A percentile compares a stretch with the other conserved stretches of the same genome.
Evolutionary conservation across 163 green algal genomes (phyloP).

Genomic region (Trebouxia gelatinosa): DNA sequence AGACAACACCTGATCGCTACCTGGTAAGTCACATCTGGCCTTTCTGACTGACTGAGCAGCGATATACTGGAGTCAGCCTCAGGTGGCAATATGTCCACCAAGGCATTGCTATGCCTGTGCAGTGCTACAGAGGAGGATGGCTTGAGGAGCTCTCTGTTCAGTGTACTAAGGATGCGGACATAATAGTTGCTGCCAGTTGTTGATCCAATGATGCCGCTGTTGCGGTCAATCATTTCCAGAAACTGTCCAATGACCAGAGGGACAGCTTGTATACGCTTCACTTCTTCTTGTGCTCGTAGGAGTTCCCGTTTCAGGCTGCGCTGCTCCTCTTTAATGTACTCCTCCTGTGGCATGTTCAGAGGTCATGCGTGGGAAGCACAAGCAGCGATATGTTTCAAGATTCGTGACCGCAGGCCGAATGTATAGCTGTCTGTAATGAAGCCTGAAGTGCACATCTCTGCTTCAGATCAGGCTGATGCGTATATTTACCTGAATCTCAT

Average conservation of each 20-base stretch:
- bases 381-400: neutral
- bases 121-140: slow-evolving; percentile 92
- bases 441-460: neutral
- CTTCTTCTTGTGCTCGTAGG: slow-evolving; percentile 95
- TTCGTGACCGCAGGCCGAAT: neutral
- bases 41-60: slow-evolving; percentile 90
- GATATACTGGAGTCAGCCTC: slow-evolving; percentile 98
- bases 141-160: slow-evolving; percentile 97
- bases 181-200: slow-evolving; percentile 93
- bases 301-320: slow-evolving; percentile 97
- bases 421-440: neutral
- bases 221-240: slow-evolving; percentile 97
- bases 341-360: slow-evolving; percentile 72
- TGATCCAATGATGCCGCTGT: slow-evolving; percentile 96
- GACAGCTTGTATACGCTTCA: slow-evolving; percentile 96
- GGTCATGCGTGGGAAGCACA: neutral
- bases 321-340: slow-evolving; percentile 99
- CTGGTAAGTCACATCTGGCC: slow-evolving; percentile 94
- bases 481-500: slow-evolving; percentile 87
- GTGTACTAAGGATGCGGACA: slow-evolving; percentile 82
- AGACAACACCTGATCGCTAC: no score
- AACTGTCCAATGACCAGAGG: slow-evolving; percentile 99
- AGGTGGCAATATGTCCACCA: slow-evolving; percentile 98
- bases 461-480: slow-evolving; percentile 31
- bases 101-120: slow-evolving; percentile 96